Evolutionary conservation across 352 stramenopile genomes (phyloP).

Genomic region (Globisporangium solare): DNA sequence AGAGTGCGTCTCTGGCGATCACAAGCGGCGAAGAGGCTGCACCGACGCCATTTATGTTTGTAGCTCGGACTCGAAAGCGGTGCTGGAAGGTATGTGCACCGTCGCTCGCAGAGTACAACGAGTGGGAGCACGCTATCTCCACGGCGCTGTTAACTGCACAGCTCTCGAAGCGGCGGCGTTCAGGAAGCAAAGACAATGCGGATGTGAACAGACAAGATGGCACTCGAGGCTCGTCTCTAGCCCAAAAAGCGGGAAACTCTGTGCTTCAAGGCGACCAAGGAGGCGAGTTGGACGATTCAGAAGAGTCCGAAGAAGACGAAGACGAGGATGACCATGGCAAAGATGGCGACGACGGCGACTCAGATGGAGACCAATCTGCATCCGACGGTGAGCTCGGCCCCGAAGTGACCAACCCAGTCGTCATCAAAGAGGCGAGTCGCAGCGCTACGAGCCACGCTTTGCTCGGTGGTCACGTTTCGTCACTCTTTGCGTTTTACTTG

Average conservation of each 20-base stretch:
- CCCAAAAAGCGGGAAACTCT: not conserved
- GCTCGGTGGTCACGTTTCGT: not conserved
- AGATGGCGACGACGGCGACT: slow-evolving; percentile 29
- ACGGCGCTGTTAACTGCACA: slow-evolving; percentile 59
- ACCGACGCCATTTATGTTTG: slow-evolving; percentile 66
- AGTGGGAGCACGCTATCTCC: slow-evolving; percentile 74
- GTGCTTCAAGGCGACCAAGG: slow-evolving; percentile 2
- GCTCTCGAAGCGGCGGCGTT: slow-evolving; percentile 30
- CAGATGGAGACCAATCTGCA: slow-evolving; percentile 8
- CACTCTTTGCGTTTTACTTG: not conserved
- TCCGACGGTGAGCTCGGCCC: not conserved
- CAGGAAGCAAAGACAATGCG: slow-evolving; percentile 23
- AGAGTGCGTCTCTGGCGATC: slow-evolving; percentile 58
- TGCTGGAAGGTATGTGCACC: slow-evolving; percentile 71
- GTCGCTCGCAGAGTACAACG: slow-evolving; percentile 48
- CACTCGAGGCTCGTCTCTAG: not conserved
- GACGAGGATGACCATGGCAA: slow-evolving; percentile 27
- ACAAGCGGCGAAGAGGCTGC: slow-evolving; percentile 54
- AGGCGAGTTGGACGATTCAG: slow-evolving; percentile 10
- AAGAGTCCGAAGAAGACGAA: slow-evolving; percentile 37
- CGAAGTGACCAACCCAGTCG: too few relatives aligned
- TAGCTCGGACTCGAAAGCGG: slow-evolving; percentile 54
- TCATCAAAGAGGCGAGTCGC: too few relatives aligned
- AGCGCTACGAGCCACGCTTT: too few relatives aligned
- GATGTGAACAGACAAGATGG: not conserved